phyloP scores from a whole-genome alignment of 768 basidiomycete species.

The Trametes punicea region DNA sequence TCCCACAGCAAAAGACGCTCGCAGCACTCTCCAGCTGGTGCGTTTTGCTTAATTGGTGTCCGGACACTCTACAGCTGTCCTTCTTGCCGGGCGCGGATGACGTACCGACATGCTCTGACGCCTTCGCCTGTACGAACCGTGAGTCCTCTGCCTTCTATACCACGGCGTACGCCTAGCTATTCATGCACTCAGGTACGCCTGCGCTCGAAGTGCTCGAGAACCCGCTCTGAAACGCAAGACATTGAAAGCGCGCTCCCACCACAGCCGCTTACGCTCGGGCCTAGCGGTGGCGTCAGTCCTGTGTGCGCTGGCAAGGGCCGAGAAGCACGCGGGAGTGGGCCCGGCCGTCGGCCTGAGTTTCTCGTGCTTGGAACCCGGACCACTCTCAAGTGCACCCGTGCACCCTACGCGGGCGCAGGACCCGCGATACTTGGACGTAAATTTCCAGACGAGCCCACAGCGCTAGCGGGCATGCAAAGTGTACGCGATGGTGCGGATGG shows the following conservation, averaged over 20 bases:
- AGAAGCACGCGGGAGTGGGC: neutral
- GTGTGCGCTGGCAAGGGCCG: slow-evolving; percentile 4
- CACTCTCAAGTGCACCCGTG: neutral
- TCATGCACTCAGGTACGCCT: slow-evolving; percentile 1
- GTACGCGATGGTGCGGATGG: no score
- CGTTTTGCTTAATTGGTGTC: slow-evolving; percentile 5
- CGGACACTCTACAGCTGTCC: slow-evolving; percentile 5
- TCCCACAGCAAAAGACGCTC: slow-evolving; percentile 2
- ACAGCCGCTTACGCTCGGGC: neutral
- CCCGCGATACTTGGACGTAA: slow-evolving; percentile 1
- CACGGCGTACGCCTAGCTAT: neutral
- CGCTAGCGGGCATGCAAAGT: neutral
- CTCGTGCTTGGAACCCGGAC: slow-evolving; percentile 5
- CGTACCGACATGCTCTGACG: slow-evolving; percentile 7
- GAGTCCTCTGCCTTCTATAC: neutral
- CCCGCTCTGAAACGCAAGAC: neutral
- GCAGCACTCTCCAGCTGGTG: neutral
- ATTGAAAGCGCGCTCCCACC: slow-evolving; percentile 2
- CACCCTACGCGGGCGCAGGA: neutral
- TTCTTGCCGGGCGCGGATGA: slow-evolving; percentile 7
- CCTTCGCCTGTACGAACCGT: neutral
- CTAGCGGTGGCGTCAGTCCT: neutral
- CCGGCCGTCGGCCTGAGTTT: neutral
- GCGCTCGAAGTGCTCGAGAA: neutral
- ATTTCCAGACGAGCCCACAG: slow-evolving; percentile 5